Evolutionary conservation across 208 protist genomes (phyloP).

Genomic region (Crithidia bombi): DNA sequence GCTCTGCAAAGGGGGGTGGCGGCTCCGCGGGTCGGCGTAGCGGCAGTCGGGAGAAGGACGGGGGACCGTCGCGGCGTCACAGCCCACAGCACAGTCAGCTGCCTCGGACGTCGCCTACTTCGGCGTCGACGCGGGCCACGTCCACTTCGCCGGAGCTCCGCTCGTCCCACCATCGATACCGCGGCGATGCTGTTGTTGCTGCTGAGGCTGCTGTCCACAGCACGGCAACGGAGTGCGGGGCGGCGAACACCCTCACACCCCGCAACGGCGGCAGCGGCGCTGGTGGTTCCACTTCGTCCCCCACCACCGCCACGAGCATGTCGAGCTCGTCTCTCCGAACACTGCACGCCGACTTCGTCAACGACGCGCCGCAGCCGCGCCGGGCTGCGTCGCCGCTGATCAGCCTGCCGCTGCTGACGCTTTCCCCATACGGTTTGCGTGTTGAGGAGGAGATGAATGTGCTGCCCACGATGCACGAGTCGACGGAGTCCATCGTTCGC

Average conservation of each 20-base stretch:
- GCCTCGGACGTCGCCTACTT: not conserved
- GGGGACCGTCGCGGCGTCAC: not conserved
- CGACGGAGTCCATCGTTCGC: conserved; percentile 11
- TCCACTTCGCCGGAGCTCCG: no score
- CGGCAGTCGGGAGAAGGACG: conserved; percentile 2
- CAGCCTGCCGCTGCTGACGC: not conserved
- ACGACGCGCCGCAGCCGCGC: not conserved
- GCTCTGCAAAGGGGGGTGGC: not conserved
- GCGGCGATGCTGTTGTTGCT: no score
- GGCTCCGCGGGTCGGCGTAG: conserved; percentile 5
- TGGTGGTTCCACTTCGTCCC: not conserved
- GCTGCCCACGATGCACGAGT: conserved; percentile 17
- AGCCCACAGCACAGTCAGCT: not conserved
- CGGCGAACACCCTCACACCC: not conserved
- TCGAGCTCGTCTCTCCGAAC: conserved; percentile 1
- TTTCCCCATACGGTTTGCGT: conserved; percentile 9
- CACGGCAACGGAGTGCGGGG: not conserved
- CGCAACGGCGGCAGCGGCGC: not conserved
- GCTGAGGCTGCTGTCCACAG: no score
- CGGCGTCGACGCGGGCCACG: not conserved
- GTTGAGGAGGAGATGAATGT: not conserved
- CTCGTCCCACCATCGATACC: no score
- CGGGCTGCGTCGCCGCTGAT: not conserved
- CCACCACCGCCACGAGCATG: not conserved
- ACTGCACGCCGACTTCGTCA: not conserved